phyloP scores from a whole-genome alignment of 1,284 basidiomycete species.

The Nidula niveotomentosa region DNA sequence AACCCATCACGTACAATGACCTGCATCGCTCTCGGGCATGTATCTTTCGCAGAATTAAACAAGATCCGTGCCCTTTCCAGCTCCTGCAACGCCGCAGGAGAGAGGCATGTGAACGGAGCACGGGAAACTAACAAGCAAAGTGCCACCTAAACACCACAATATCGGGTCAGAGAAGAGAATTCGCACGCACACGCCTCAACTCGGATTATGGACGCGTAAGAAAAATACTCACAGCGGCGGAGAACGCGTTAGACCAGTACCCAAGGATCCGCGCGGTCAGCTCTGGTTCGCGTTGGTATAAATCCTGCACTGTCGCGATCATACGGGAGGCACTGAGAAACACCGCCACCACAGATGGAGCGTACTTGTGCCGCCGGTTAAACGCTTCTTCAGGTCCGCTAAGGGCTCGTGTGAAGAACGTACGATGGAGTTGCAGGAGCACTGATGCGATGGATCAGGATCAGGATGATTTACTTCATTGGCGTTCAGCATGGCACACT shows the following conservation, averaged over 20 bases:
- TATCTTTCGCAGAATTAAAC: constrained; percentile 39
- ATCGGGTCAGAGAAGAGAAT: constrained; percentile 5
- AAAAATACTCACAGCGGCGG: constrained; percentile 51
- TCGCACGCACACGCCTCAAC: constrained; percentile 1
- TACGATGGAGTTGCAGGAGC: constrained; percentile 65
- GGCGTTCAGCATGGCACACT: constrained; percentile 13
- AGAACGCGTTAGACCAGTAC: constrained; percentile 66
- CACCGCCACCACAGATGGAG: constrained; percentile 60
- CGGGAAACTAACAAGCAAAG: constrained; percentile 42
- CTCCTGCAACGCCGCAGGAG: constrained; percentile 43
- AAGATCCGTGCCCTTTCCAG: constrained; percentile 40
- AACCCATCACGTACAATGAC: constrained; percentile 33
- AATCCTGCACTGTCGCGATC: constrained; percentile 53
- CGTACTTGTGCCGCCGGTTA: constrained; percentile 53
- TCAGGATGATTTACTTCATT: background rate
- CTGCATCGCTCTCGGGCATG: constrained; percentile 39
- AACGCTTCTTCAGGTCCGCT: constrained; percentile 50
- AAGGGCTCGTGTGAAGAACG: constrained; percentile 63
- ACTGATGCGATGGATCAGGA: constrained; percentile 29
- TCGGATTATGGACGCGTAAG: constrained; percentile 1
- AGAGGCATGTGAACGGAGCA: constrained; percentile 44
- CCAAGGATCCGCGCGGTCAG: constrained; percentile 59
- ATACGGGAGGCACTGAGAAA: constrained; percentile 54
- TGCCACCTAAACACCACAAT: constrained; percentile 30
- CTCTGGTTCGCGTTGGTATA: constrained; percentile 52